A percentile compares a stretch with the other conserved stretches of the same genome.
phyloP scores from a whole-genome alignment of 2,329 filamentous ascomycete genomes.

The Penicillium oxalicum region DNA sequence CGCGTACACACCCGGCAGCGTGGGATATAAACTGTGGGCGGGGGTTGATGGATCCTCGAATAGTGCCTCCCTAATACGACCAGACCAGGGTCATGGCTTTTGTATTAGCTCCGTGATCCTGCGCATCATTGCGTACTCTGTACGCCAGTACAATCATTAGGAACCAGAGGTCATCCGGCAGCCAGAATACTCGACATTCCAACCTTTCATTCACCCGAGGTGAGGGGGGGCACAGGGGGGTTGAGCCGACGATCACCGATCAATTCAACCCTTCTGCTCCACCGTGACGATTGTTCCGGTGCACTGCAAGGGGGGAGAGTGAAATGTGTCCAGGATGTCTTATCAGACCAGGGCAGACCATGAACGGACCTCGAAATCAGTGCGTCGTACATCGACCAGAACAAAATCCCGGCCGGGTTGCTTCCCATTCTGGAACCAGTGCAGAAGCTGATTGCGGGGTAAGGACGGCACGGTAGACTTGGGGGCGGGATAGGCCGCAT shows the following conservation, averaged over 20 bases:
- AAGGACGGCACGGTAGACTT: constrained; percentile 23
- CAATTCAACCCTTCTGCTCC: too few species aligned
- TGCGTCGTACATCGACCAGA: constrained; percentile 44
- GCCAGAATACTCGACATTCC: too few species aligned
- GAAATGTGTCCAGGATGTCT: too few species aligned
- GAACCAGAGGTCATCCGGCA: too few species aligned
- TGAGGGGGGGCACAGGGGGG: too few species aligned
- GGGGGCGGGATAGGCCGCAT: constrained; percentile 38
- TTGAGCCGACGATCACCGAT: too few species aligned
- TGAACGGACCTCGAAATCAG: constrained; percentile 39
- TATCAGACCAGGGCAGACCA: too few species aligned
- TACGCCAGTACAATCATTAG: background rate
- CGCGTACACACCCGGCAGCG: constrained; percentile 31
- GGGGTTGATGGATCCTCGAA: constrained; percentile 50
- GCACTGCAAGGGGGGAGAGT: too few species aligned
- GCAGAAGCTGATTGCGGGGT: constrained; percentile 32
- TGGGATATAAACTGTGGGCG: constrained; percentile 37
- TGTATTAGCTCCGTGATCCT: background rate
- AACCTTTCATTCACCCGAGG: too few species aligned
- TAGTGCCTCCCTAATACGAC: constrained; percentile 49
- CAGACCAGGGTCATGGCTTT: background rate
- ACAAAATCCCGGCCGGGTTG: constrained; percentile 32
- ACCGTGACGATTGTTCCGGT: too few species aligned
- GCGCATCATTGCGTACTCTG: background rate
- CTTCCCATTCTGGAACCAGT: constrained; percentile 30